A percentile compares a stretch with the other conserved stretches of the same genome.
Conservation (phyloP, 495 filamentous ascomycete genomes). For the Pseudevernia furfuracea region DNA sequence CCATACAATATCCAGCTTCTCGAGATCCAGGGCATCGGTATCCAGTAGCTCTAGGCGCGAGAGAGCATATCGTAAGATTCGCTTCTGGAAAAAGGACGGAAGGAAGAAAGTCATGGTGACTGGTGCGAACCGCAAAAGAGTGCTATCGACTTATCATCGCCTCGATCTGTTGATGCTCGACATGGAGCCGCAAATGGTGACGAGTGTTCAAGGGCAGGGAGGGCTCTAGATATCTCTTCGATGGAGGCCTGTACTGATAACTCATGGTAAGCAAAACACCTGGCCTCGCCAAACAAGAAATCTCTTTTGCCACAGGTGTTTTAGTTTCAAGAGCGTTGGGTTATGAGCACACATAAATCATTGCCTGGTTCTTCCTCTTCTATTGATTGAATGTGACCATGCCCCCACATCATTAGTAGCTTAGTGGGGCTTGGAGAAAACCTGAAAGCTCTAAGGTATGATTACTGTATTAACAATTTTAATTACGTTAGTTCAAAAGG, state of each 20-base stretch:
- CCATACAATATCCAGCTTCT: conserved; percentile 68
- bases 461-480: neutral
- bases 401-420: neutral
- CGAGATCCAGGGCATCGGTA: conserved; percentile 67
- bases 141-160: conserved; percentile 9
- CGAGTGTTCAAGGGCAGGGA: neutral
- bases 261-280: neutral
- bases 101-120: conserved; percentile 49
- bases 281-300: neutral
- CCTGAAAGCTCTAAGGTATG: neutral
- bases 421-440: neutral
- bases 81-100: conserved; percentile 73
- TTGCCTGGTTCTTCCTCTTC: neutral
- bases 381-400: conserved; percentile 1
- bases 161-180: neutral
- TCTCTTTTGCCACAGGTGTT: neutral
- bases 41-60: conserved; percentile 75
- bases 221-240: neutral
- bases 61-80: conserved; percentile 71
- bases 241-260: neutral
- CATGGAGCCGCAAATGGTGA: neutral
- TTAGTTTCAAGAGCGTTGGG: neutral
- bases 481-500: neutral
- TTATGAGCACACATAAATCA: neutral
- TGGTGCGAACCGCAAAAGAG: neutral